Evolutionary conservation across 805 yeast genomes (phyloP).

Genomic region (Blastobotrys attinorum): DNA sequence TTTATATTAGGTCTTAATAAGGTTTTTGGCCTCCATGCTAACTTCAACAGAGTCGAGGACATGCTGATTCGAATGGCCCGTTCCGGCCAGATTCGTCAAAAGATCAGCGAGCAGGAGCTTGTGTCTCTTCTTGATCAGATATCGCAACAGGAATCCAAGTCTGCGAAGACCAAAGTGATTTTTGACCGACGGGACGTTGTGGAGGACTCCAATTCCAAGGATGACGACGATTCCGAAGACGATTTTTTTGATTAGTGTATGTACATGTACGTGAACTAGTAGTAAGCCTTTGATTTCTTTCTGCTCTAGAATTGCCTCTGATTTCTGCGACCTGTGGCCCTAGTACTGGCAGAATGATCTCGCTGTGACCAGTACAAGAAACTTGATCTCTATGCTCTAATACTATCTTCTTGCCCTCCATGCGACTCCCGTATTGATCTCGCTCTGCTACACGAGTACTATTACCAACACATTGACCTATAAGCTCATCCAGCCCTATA

Average conservation of each 20-base stretch:
- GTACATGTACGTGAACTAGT: neutral
- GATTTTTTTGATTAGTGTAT: slow-evolving; percentile 37
- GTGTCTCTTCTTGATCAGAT: slow-evolving; percentile 78
- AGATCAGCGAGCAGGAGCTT: slow-evolving; percentile 73
- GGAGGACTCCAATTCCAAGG: slow-evolving; percentile 28
- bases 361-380: too few relatives aligned
- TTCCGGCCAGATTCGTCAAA: slow-evolving; percentile 66
- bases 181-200: slow-evolving; percentile 35
- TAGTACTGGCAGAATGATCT: too few relatives aligned
- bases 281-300: neutral
- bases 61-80: slow-evolving; percentile 64
- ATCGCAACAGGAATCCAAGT: slow-evolving; percentile 57
- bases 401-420: too few relatives aligned
- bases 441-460: too few relatives aligned
- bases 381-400: too few relatives aligned
- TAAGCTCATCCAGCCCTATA: slow-evolving; percentile 1
- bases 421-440: too few relatives aligned
- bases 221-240: slow-evolving; percentile 30
- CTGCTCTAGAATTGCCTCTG: too few relatives aligned
- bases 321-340: too few relatives aligned
- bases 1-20: neutral
- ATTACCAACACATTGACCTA: too few relatives aligned
- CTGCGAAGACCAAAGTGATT: slow-evolving; percentile 59
- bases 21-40: slow-evolving; percentile 1
- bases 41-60: slow-evolving; percentile 52